Evolutionary conservation across 306 rosid species (phyloP), one percentile per base, ranked within the genome.

Genomic region (Cucumis hystrix): DNA sequence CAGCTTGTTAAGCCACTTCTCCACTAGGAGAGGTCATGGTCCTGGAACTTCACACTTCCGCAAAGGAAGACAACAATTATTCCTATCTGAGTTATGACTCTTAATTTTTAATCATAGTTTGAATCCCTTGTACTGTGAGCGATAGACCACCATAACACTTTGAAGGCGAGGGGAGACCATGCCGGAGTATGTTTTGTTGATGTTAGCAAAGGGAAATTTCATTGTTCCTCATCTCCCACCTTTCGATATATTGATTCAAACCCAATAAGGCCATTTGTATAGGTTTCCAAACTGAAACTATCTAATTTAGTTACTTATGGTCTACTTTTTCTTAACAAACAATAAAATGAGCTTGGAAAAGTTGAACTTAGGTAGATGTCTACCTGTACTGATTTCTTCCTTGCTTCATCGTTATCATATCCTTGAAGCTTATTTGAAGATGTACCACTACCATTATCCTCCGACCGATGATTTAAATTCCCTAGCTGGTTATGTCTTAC

Each of bases 351-450:
- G 80, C 59, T 57, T 61, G 80, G 56, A 20, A 2, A 65, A 62
- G 23, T 79, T 70, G 47, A 43, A 65, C 73, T 70, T 75, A 75
- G 66, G 84, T 75, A 70, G 55, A 81, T 80, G 79, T 66, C 79
- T 80, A 95, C 98, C 97, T 87, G 93, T 56, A 86, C 57, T 21
- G 87, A 81, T 62, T 84, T 85, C 84, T 82, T 92, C 79, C 78
- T 40, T 58, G 79, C 80, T 78, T 80, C 81, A 59, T 78, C 87
- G 76, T 80, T 68, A 33, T 57, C 41, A 39, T 39, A 39, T 39
- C 41, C 83, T 65, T 83, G 87, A 76, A 58, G 76, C 78, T 83
- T 84, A 47, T 83, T 82, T 14, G 89, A 87, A 51, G 86, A 35
- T 63, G 81, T 77, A 63, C 82, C 70, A 59, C 74, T 77, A 63